phyloP scores from a whole-genome alignment of 2,329 filamentous ascomycete genomes.

The Phaeoacremonium minimum region DNA sequence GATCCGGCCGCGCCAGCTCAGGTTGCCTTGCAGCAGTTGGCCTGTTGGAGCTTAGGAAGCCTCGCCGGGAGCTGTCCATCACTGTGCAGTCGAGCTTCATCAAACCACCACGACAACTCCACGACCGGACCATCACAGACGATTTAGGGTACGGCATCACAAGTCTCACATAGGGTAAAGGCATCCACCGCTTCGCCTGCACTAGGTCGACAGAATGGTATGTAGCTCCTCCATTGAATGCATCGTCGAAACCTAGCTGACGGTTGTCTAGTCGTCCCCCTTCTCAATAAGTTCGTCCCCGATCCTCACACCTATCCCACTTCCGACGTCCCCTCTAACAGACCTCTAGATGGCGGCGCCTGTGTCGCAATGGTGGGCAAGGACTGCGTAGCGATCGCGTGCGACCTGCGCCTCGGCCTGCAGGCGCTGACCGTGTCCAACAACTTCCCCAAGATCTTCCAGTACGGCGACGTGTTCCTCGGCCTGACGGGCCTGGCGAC shows the following conservation, averaged over 20 bases:
- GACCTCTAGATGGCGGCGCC: slow-evolving; percentile 72
- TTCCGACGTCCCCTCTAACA: slow-evolving; percentile 12
- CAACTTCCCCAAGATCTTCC: slow-evolving; percentile 99
- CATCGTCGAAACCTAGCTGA: slow-evolving; percentile 5
- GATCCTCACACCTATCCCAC: slow-evolving; percentile 10
- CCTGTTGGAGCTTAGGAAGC: slow-evolving; percentile 3
- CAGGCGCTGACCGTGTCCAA: slow-evolving; percentile 97
- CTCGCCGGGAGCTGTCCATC: background rate
- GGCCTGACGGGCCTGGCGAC: slow-evolving; percentile 95
- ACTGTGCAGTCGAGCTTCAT: background rate
- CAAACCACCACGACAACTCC: slow-evolving; percentile 3
- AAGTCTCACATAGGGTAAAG: too few species aligned
- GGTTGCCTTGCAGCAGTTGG: slow-evolving; percentile 8
- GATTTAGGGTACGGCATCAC: too few species aligned
- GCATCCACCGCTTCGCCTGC: background rate
- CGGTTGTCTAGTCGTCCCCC: slow-evolving; percentile 77
- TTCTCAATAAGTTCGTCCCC: slow-evolving; percentile 83
- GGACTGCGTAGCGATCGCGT: slow-evolving; percentile 98
- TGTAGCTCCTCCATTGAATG: slow-evolving; percentile 13
- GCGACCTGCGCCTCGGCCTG: slow-evolving; percentile 94
- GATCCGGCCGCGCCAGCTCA: slow-evolving; percentile 8
- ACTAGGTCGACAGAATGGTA: slow-evolving; percentile 24
- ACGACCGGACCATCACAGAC: slow-evolving; percentile 3
- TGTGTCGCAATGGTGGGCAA: slow-evolving; percentile 99
- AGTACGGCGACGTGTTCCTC: slow-evolving; percentile 92